Evolutionary conservation across 2,329 filamentous ascomycete species (phyloP).

Genomic region (Xylariaceae sp.): DNA sequence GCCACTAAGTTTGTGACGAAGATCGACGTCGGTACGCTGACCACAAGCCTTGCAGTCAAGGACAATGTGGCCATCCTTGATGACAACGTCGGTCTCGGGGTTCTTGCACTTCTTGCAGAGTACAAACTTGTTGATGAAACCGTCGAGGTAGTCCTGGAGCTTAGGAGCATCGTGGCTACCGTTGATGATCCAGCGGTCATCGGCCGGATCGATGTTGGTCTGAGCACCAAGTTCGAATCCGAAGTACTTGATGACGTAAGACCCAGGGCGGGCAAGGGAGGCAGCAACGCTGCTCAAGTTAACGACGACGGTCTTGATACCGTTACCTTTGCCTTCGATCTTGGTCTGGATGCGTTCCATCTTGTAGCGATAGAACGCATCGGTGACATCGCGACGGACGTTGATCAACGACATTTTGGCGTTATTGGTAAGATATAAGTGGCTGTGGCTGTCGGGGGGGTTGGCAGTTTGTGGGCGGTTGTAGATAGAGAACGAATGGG

Average conservation of each 20-base stretch:
- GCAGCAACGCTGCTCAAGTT: conserved; percentile 91
- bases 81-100: conserved; percentile 90
- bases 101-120: conserved; percentile 99
- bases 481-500: conserved; percentile 20
- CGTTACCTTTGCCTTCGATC: conserved; percentile 99
- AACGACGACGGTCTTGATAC: conserved; percentile 98
- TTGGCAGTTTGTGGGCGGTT: conserved; percentile 16
- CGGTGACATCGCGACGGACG: conserved; percentile 94
- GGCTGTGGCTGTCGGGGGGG: conserved; percentile 11
- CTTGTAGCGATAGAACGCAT: conserved; percentile 99
- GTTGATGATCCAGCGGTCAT: conserved; percentile 99
- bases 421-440: conserved; percentile 33
- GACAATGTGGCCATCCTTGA: conserved; percentile 87
- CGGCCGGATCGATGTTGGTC: conserved; percentile 94
- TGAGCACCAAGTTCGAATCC: conserved; percentile 98
- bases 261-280: conserved; percentile 84
- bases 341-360: conserved; percentile 99
- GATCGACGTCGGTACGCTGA: conserved; percentile 83
- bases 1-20: conserved; percentile 89
- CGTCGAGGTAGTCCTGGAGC: conserved; percentile 96
- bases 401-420: conserved; percentile 94
- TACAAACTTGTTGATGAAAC: conserved; percentile 97
- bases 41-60: conserved; percentile 99
- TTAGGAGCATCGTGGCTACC: conserved; percentile 91
- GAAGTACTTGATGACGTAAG: conserved; percentile 99